A percentile compares a stretch with the other conserved stretches of the same genome.
phyloP scores from a whole-genome alignment of 2,329 filamentous ascomycete genomes.

The Macrophomina tecta region DNA sequence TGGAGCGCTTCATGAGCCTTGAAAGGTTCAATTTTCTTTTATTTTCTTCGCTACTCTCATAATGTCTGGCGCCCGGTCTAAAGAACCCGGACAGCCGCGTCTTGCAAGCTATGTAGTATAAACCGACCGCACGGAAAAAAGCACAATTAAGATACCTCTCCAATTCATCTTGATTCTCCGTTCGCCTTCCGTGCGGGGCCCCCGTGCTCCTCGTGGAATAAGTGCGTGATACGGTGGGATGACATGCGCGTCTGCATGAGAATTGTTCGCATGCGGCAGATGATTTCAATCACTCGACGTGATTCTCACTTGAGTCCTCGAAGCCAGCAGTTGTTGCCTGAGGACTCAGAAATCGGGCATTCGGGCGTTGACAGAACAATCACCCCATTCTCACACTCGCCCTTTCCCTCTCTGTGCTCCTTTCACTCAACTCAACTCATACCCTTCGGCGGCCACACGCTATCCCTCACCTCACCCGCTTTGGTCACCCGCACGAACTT shows the following conservation, averaged over 20 bases:
- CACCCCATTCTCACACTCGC: slow-evolving; percentile 11
- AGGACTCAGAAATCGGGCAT: not conserved
- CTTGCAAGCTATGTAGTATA: slow-evolving; percentile 22
- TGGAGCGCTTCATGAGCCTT: not conserved
- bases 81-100: not conserved
- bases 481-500: slow-evolving; percentile 77
- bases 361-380: not conserved
- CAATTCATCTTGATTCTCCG: not conserved
- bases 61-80: not conserved
- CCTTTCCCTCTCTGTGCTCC: no score
- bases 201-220: no score
- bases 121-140: slow-evolving; percentile 1
- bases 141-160: slow-evolving; percentile 21
- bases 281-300: not conserved
- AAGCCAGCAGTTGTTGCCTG: not conserved
- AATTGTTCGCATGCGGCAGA: not conserved
- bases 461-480: slow-evolving; percentile 68
- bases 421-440: slow-evolving; percentile 25
- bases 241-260: no score
- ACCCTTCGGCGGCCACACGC: slow-evolving; percentile 74
- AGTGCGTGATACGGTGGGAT: no score
- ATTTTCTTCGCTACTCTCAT: slow-evolving; percentile 11
- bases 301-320: not conserved
- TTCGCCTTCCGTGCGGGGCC: no score
- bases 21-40: not conserved